Percentiles rank a stretch among this genome's conserved stretches.
Conservation (phyloP, 2,329 filamentous ascomycete genomes). For the Colletotrichum shisoi region DNA sequence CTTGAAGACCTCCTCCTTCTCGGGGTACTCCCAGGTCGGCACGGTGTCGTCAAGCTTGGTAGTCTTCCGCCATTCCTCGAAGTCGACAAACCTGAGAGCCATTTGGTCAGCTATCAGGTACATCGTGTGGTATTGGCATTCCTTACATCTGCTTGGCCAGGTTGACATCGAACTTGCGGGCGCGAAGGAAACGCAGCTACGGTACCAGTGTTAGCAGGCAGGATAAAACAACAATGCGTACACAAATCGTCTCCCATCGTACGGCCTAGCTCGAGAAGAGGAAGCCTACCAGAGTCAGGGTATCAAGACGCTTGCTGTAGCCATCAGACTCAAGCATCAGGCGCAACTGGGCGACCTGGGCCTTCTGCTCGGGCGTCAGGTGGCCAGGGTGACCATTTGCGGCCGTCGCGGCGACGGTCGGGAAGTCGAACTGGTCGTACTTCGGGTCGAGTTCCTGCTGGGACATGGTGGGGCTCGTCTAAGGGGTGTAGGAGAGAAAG, state of each 20-base stretch:
- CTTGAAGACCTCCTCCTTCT: slow-evolving; percentile 83
- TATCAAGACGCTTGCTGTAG: slow-evolving; percentile 85
- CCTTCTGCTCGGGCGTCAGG: slow-evolving; percentile 86
- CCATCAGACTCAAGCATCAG: slow-evolving; percentile 84
- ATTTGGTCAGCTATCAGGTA: slow-evolving; percentile 12
- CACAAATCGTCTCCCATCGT: slow-evolving; percentile 1
- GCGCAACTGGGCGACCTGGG: slow-evolving; percentile 85
- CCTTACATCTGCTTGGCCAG: slow-evolving; percentile 83
- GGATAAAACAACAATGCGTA: background rate
- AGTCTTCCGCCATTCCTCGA: slow-evolving; percentile 89
- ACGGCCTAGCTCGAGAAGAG: slow-evolving; percentile 30
- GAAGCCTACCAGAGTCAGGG: slow-evolving; percentile 78
- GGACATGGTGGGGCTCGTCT: slow-evolving; percentile 35
- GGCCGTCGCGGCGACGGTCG: slow-evolving; percentile 74
- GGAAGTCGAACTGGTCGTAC: slow-evolving; percentile 96
- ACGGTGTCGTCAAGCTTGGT: slow-evolving; percentile 84
- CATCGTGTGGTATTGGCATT: background rate
- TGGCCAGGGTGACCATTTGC: slow-evolving; percentile 86
- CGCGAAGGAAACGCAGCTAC: slow-evolving; percentile 87
- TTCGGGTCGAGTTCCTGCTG: slow-evolving; percentile 74
- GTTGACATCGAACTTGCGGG: slow-evolving; percentile 92
- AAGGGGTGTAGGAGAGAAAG: slow-evolving; percentile 28
- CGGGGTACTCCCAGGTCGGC: slow-evolving; percentile 82
- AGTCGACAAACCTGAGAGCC: slow-evolving; percentile 79
- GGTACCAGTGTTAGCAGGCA: slow-evolving; percentile 35